These are phyloP conservation scores for Lodderomyces parapsilosis DNA, from an alignment of 1,139 yeast species.

Conservation along the genomic window DNA sequence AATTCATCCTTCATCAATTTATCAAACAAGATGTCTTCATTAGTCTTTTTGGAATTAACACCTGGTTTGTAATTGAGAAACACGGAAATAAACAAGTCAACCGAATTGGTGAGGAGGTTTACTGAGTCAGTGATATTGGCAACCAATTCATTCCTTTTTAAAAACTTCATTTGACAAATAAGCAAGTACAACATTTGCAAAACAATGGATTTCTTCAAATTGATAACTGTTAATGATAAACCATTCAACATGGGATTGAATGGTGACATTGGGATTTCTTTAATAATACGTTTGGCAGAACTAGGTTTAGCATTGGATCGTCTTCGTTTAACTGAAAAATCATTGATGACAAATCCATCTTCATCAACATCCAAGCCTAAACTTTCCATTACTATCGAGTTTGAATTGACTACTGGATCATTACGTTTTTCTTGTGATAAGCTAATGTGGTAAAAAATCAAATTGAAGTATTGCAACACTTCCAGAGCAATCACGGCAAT, in stretches of 20 bases:
- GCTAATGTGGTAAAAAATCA: slow-evolving; percentile 38
- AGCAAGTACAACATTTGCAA: slow-evolving; percentile 46
- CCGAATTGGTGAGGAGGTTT: slow-evolving; percentile 28
- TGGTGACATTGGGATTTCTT: slow-evolving; percentile 41
- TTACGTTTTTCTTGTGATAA: slow-evolving; percentile 17
- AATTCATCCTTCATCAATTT: slow-evolving; percentile 43
- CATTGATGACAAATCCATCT: slow-evolving; percentile 49
- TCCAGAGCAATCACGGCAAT: slow-evolving; percentile 40
- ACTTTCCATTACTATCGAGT: slow-evolving; percentile 30
- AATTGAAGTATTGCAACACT: slow-evolving; percentile 37
- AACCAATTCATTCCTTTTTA: slow-evolving; percentile 23
- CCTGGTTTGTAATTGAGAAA: slow-evolving; percentile 36
- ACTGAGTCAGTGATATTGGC: slow-evolving; percentile 22
- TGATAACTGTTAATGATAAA: slow-evolving; percentile 44
- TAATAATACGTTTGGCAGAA: slow-evolving; percentile 15
- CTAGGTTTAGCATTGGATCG: slow-evolving; percentile 16
- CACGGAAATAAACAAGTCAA: slow-evolving; percentile 36
- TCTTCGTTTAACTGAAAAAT: slow-evolving; percentile 43
- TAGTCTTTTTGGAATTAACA: slow-evolving; percentile 19
- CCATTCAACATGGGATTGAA: slow-evolving; percentile 46
- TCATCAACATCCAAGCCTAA: slow-evolving; percentile 41
- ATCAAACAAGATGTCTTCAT: slow-evolving; percentile 39
- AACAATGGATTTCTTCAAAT: slow-evolving; percentile 43
- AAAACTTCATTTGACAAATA: slow-evolving; percentile 39
- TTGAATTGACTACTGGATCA: slow-evolving; percentile 21